phyloP scores from a whole-genome alignment of 192 early-diverging fungal genomes.

The Podila epicladia region DNA sequence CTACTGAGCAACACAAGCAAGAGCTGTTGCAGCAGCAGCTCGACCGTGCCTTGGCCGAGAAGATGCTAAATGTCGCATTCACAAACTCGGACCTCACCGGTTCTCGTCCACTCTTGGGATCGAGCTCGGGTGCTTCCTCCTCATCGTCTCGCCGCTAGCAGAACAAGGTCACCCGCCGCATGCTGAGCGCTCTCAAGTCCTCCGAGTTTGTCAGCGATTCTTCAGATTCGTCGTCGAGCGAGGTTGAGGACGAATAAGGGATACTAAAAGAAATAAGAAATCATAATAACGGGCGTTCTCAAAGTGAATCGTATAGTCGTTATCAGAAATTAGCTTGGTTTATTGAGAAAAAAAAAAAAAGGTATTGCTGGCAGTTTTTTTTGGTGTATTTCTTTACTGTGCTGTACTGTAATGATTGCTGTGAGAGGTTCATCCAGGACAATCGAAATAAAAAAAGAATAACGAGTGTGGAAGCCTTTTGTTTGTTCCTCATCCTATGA shows the following conservation, averaged over 20 bases:
- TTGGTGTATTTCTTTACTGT: too few relatives aligned
- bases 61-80: constrained; percentile 43
- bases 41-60: constrained; percentile 39
- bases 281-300: too few relatives aligned
- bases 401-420: not conserved
- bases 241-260: too few relatives aligned
- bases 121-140: not conserved
- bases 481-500: too few relatives aligned
- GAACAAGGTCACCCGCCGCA: constrained; percentile 28
- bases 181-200: constrained; percentile 26
- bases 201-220: constrained; percentile 6
- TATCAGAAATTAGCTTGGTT: not conserved
- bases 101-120: not conserved
- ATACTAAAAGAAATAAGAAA: too few relatives aligned
- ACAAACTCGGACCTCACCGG: constrained; percentile 24
- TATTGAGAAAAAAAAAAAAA: not conserved
- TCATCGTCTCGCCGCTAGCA: not conserved
- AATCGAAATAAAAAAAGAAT: constrained; percentile 9
- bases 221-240: too few relatives aligned
- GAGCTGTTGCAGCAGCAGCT: constrained; percentile 37
- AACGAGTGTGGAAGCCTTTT: not conserved
- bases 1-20: constrained; percentile 9
- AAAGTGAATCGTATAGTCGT: too few relatives aligned
- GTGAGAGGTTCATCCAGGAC: not conserved
- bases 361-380: not conserved